Base-by-base conservation (phyloP, 108 stramenopile genomes). In the Skeletonema grethae region DNA sequence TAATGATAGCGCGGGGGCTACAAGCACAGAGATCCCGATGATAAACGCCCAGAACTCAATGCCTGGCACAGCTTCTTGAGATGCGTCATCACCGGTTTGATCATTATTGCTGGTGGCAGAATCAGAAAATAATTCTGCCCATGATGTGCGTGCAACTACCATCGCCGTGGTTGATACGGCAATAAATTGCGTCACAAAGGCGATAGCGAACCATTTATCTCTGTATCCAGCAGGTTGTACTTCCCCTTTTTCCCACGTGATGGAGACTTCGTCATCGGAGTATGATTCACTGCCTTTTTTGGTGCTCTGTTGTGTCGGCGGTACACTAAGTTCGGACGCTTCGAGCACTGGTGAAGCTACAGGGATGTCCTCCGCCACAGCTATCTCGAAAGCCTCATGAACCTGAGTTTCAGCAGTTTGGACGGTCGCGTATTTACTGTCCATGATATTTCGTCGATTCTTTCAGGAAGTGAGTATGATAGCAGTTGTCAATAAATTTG, bases 161-260 rank as follows among this genome's bases (percentile, higher is more conserved):
- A 79, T 30, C 6, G 77, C 68, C 5, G 72, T 46, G 15, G 61
- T 35, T 5, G 70, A 9, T 28, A 80, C 50, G 16, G 46, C 61
- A 28, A 75, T 20, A 15, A 80, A 35, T 31, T 87, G 87, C 15
- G 69, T 18, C 38, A 84, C 0, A 34, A 87, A 87, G 1, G 80
- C 79, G 12, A 87, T 57, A 10, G 87, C 87, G 62, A 87, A 87
- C 60, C 82, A 79, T 24, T 60, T 61, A 61, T 87, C 87, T 6
- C 87, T 70, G 31, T 73, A 84, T 45, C 67, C 70, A 7, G 82
- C 58, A 24, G 70, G 71, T 31, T 76, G 81, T 0, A 70, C 63
- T 63, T 82, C 79, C 29, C 79, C 82, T 62, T 53, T 70, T 30
- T 75, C 73, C 73, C 73, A 75, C 5, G 73, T 75, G 67, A 75